A percentile compares a stretch with the other conserved stretches of the same genome.
phyloP scores from a whole-genome alignment of 768 basidiomycete genomes.

The Phaeotremella skinneri region DNA sequence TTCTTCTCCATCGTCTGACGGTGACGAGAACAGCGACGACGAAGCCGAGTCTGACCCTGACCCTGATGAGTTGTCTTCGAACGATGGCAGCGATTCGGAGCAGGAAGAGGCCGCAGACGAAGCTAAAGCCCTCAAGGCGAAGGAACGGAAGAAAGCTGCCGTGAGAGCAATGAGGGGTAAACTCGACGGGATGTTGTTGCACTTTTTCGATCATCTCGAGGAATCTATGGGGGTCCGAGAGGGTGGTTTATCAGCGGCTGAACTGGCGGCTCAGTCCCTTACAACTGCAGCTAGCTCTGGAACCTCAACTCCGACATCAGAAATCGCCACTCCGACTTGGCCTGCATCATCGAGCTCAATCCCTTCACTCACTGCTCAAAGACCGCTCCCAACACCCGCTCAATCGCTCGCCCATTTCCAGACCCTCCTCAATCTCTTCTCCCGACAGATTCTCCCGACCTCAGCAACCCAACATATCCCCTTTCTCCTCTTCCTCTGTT shows the following conservation, averaged over 20 bases:
- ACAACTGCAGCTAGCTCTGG: slow-evolving; percentile 26
- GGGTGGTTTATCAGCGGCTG: slow-evolving; percentile 21
- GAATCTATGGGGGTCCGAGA: slow-evolving; percentile 47
- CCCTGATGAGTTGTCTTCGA: slow-evolving; percentile 40
- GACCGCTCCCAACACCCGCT: slow-evolving; percentile 49
- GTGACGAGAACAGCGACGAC: slow-evolving; percentile 70
- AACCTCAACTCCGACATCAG: slow-evolving; percentile 35
- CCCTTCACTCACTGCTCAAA: slow-evolving; percentile 38
- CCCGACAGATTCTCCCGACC: slow-evolving; percentile 86
- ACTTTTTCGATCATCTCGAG: slow-evolving; percentile 82
- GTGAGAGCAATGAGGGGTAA: slow-evolving; percentile 82
- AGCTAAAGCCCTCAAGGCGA: slow-evolving; percentile 26
- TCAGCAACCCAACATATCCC: slow-evolving; percentile 98
- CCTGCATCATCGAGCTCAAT: slow-evolving; percentile 18
- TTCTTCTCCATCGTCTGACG: slow-evolving; percentile 57
- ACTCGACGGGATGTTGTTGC: slow-evolving; percentile 78
- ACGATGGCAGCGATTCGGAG: slow-evolving; percentile 37
- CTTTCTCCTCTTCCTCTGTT: slow-evolving; percentile 92
- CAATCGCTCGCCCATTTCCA: slow-evolving; percentile 68
- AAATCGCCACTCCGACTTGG: slow-evolving; percentile 26
- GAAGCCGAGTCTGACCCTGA: slow-evolving; percentile 61
- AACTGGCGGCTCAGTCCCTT: slow-evolving; percentile 34
- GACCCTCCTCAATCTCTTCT: slow-evolving; percentile 86
- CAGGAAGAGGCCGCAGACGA: slow-evolving; percentile 30
- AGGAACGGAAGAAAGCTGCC: slow-evolving; percentile 34